Evolutionary conservation across 108 stramenopile genomes (phyloP).

Genomic region (Chaetoceros tenuissimus): DNA sequence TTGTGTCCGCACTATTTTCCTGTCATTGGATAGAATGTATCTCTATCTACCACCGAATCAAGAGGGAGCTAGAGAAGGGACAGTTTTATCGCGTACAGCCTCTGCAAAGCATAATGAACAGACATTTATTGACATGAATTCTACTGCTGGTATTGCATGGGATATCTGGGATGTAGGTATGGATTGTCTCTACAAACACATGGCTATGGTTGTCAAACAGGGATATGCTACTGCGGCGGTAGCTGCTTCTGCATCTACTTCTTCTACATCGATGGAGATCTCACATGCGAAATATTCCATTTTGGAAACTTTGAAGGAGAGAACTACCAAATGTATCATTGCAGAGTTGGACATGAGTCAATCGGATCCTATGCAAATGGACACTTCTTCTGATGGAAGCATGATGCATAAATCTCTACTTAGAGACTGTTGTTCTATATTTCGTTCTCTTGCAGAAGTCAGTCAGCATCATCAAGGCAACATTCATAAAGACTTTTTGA

Average conservation of each 20-base stretch:
- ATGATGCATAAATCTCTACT: not conserved
- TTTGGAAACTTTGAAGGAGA: not conserved
- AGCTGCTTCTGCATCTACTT: slow-evolving; percentile 8
- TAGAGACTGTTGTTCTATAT: not conserved
- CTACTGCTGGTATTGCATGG: slow-evolving; percentile 10
- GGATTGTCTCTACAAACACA: slow-evolving; percentile 26
- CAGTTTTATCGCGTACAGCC: not conserved
- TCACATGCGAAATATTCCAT: not conserved
- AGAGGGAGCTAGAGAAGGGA: slow-evolving; percentile 8
- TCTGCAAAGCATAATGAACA: not conserved
- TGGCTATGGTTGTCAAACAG: slow-evolving; percentile 1
- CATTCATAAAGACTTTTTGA: not conserved
- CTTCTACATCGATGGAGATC: slow-evolving; percentile 16
- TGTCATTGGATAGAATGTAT: slow-evolving; percentile 70
- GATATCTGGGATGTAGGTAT: slow-evolving; percentile 37
- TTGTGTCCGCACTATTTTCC: slow-evolving; percentile 68
- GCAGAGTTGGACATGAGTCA: not conserved
- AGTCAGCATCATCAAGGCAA: not conserved
- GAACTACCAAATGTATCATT: not conserved
- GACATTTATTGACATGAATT: not conserved
- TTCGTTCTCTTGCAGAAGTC: not conserved
- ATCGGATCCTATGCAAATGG: not conserved
- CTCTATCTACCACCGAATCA: slow-evolving; percentile 14
- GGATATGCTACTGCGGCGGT: not conserved
- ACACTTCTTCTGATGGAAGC: not conserved